Evolutionary conservation across 768 basidiomycete species (phyloP).

Genomic region (Russula foetens): DNA sequence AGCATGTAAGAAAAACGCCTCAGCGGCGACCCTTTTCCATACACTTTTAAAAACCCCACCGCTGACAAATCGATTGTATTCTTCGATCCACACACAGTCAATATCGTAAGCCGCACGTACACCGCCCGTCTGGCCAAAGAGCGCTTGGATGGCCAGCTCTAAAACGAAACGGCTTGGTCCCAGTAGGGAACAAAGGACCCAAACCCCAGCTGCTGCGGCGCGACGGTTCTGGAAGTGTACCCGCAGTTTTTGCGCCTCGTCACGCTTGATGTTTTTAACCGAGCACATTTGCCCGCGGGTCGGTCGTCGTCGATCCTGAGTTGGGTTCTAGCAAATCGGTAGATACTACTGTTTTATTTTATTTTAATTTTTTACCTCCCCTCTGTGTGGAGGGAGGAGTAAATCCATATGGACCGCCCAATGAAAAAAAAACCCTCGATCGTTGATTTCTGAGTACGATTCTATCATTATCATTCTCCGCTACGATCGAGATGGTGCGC

Average conservation of each 20-base stretch:
- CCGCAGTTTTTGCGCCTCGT: too few relatives aligned
- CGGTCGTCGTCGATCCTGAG: not conserved
- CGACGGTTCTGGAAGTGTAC: too few relatives aligned
- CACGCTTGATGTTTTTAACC: not conserved
- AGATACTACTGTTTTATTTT: not conserved
- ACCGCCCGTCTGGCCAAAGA: conserved; percentile 49
- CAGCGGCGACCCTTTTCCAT: not conserved
- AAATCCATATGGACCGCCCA: not conserved
- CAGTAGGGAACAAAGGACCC: not conserved
- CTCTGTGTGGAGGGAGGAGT: not conserved
- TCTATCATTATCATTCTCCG: not conserved
- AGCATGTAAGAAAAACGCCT: conserved; percentile 52
- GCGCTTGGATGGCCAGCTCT: conserved; percentile 25
- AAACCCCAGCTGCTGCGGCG: too few relatives aligned
- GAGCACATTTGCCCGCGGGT: conserved; percentile 5
- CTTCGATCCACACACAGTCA: too few relatives aligned
- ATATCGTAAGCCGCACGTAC: conserved; percentile 68
- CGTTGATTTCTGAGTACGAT: not conserved
- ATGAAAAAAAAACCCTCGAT: not conserved
- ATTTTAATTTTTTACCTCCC: not conserved
- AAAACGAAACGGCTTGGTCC: not conserved
- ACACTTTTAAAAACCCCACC: not conserved
- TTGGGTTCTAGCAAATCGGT: not conserved
- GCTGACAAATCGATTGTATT: not conserved
- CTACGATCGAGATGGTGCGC: conserved; percentile 8